Conservation (phyloP, 768 basidiomycete genomes). For the Crucibulum laeve region DNA sequence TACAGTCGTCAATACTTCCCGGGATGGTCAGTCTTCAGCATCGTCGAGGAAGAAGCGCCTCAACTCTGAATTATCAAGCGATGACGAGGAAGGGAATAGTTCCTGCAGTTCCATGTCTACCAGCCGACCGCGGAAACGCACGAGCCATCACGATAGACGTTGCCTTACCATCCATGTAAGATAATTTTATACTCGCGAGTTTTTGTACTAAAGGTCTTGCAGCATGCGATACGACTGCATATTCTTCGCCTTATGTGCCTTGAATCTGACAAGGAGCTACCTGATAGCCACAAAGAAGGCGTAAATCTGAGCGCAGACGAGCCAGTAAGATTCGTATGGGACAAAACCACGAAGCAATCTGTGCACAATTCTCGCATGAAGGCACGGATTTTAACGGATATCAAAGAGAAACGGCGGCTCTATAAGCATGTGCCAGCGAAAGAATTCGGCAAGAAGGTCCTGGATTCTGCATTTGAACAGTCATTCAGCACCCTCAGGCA, state of each 20-base stretch:
- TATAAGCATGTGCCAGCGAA: conserved; percentile 64
- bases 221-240: conserved; percentile 73
- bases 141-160: conserved; percentile 59
- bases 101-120: conserved; percentile 24
- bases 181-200: conserved; percentile 1
- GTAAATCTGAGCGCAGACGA: conserved; percentile 35
- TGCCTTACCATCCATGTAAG: conserved; percentile 67
- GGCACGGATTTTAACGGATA: conserved; percentile 52
- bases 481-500: conserved; percentile 64
- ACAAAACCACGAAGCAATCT: conserved; percentile 72
- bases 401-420: conserved; percentile 47
- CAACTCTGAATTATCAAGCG: conserved; percentile 27
- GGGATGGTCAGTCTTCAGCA: conserved; percentile 1
- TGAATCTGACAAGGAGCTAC: conserved; percentile 51
- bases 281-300: conserved; percentile 59
- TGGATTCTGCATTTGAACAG: conserved; percentile 68
- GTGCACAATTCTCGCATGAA: conserved; percentile 74
- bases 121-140: conserved; percentile 35
- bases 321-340: conserved; percentile 77
- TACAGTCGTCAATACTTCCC: conserved; percentile 5
- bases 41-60: conserved; percentile 22
- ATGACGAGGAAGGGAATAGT: conserved; percentile 27
- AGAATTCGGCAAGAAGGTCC: conserved; percentile 57
- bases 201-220: conserved; percentile 4
- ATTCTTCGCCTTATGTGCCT: conserved; percentile 57